phyloP scores from a whole-genome alignment of 768 basidiomycete genomes.

The Zangia roseola region DNA sequence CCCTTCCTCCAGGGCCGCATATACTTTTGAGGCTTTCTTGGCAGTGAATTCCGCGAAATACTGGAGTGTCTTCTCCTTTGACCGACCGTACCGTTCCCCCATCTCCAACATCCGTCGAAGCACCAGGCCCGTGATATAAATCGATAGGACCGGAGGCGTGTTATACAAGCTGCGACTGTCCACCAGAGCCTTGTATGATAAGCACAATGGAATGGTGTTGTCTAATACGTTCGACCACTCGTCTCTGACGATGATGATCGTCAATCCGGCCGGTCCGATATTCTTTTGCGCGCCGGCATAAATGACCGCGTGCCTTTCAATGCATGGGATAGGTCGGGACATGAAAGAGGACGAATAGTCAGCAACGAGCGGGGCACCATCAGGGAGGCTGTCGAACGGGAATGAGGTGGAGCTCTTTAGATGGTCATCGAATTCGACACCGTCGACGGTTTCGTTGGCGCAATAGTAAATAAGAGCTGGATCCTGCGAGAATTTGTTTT shows the following conservation, averaged over 20 bases:
- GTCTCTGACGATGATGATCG: constrained; percentile 91
- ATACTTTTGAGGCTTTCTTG: constrained; percentile 76
- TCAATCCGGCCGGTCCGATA: constrained; percentile 90
- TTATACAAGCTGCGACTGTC: constrained; percentile 81
- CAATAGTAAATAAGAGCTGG: constrained; percentile 96
- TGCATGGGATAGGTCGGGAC: constrained; percentile 84
- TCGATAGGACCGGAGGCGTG: constrained; percentile 88
- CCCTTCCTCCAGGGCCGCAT: constrained; percentile 68
- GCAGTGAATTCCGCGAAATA: constrained; percentile 66
- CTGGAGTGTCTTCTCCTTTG: constrained; percentile 56
- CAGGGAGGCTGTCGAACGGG: constrained; percentile 74
- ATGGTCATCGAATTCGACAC: constrained; percentile 79
- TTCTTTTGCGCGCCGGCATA: constrained; percentile 99
- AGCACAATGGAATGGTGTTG: constrained; percentile 77
- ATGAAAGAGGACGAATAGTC: constrained; percentile 98
- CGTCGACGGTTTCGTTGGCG: constrained; percentile 98
- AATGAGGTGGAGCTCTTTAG: constrained; percentile 60
- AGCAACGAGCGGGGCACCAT: constrained; percentile 75
- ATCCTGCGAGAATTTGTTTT: constrained; percentile 61
- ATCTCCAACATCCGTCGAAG: constrained; percentile 60
- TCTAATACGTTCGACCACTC: constrained; percentile 71
- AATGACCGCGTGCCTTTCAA: constrained; percentile 90
- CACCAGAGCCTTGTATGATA: constrained; percentile 82
- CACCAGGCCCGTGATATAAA: constrained; percentile 89
- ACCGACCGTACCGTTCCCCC: constrained; percentile 14